A percentile compares a stretch with the other conserved stretches of the same genome.
phyloP scores from a whole-genome alignment of 306 rosid genomes.

The Abrus precatorius region DNA sequence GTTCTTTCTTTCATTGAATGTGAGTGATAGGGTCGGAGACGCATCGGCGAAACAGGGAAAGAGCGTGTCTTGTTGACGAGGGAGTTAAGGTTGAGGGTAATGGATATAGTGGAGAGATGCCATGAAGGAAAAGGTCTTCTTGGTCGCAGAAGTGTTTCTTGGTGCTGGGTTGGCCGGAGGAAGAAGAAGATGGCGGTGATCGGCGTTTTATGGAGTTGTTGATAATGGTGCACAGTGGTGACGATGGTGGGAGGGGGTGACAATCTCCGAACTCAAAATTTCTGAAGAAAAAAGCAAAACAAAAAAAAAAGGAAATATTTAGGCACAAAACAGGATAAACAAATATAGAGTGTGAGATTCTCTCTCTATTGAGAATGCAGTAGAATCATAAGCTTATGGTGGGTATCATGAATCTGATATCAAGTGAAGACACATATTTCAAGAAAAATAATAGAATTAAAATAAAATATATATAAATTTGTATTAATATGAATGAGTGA shows the following conservation, averaged over 20 bases:
- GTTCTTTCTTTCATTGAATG: not conserved
- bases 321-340: too few relatives aligned
- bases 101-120: constrained; percentile 48
- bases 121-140: constrained; percentile 18
- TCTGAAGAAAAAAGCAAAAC: too few relatives aligned
- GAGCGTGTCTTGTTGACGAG: not conserved
- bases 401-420: too few relatives aligned
- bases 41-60: constrained; percentile 45
- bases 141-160: constrained; percentile 48
- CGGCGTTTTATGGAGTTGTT: constrained; percentile 52
- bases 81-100: constrained; percentile 32
- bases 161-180: constrained; percentile 34
- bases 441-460: too few relatives aligned
- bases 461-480: too few relatives aligned
- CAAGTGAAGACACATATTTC: too few relatives aligned
- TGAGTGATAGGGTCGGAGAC: not conserved
- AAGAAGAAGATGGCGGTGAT: not conserved
- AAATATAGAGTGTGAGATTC: too few relatives aligned
- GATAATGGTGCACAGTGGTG: constrained; percentile 23
- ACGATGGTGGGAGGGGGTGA: constrained; percentile 12
- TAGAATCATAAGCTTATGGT: too few relatives aligned
- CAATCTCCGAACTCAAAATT: too few relatives aligned
- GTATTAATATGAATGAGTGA: too few relatives aligned
- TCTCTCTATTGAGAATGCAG: too few relatives aligned
- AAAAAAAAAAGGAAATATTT: too few relatives aligned